Conservation (phyloP, 1,284 basidiomycete species). For the Marasmius oreades region DNA sequence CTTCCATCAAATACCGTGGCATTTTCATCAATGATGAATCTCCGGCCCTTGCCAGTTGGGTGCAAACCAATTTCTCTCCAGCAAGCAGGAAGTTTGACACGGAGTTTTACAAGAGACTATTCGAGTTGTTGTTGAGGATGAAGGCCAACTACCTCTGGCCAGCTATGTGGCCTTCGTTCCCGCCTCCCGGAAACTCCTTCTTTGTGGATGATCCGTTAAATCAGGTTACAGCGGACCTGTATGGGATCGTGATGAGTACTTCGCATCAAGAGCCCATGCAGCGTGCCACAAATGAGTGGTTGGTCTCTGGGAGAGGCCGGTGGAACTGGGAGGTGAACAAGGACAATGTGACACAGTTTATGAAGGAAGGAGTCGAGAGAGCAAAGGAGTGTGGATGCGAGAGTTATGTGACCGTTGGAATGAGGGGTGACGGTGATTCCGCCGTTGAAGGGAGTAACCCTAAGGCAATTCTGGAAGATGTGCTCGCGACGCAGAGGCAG, state of each 20-base stretch:
- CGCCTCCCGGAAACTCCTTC: conserved; percentile 7
- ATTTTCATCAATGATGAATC: conserved; percentile 12
- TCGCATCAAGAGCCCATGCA: conserved; percentile 16
- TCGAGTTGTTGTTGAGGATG: conserved; percentile 10
- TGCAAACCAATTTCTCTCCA: neutral
- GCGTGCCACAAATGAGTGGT: conserved; percentile 14
- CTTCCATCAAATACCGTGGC: conserved; percentile 8
- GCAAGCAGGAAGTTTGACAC: neutral
- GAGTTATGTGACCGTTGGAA: neutral
- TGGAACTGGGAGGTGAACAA: conserved; percentile 11
- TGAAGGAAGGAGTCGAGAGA: conserved; percentile 6
- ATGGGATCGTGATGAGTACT: conserved; percentile 10
- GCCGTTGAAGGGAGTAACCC: conserved; percentile 6
- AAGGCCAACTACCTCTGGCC: conserved; percentile 14
- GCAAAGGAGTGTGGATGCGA: conserved; percentile 6
- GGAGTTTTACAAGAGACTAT: conserved; percentile 5
- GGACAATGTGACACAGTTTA: conserved; percentile 9
- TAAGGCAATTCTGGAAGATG: conserved; percentile 1
- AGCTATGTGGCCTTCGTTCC: conserved; percentile 10
- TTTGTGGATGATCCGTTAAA: conserved; percentile 9
- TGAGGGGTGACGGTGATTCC: neutral
- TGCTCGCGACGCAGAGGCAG: conserved; percentile 7
- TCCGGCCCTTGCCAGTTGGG: conserved; percentile 6
- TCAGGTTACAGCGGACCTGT: conserved; percentile 6
- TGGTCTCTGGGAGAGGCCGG: conserved; percentile 2